Base-by-base conservation (phyloP, 2,329 filamentous ascomycete species). In the Grosmannia clavigera region DNA sequence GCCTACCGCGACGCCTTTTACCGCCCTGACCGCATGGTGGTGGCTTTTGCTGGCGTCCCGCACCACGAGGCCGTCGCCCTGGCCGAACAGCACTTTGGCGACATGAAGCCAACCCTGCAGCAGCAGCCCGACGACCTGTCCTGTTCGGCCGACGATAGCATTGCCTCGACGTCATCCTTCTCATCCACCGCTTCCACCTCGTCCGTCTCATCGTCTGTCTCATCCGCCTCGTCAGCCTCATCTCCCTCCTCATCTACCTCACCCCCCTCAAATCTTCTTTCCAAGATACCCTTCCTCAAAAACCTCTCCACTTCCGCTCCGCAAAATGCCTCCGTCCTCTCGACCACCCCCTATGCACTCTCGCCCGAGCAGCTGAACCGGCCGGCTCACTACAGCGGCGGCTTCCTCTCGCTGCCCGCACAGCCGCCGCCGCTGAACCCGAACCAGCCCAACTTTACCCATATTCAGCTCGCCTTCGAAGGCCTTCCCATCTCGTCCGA, bases 401-500 rank as follows among this genome's bases (percentile, higher is more conserved):
- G 94, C 59, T 96, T 95, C 76, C 83, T 96, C 62, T 87, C 88
- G 1, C 84, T 96, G 12, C 91, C 91, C 1, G 80, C 85, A 0
- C 87, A 94, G 55, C 88, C 90, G 3, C 86, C 87, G 0, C 88
- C 90, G 0, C 75, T 81, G 1, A 92, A 89, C 73, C 88, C 90
- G 31, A 85, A 86, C 69, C 78, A 88, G 61, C 90, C 90, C 35
- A 83, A 85, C 59, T 85, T 96, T 66, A 95, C 90, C 25, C 89
- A 99, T 73, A 92, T 99, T 67, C 91, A 97, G 76, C 81, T 99
- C 65, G 92, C 91, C 61, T 97, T 99, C 68, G 94, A 99, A 76
- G 92, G 91, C 31, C 83, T 96, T 1, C 90, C 92, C 58, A 94
- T 99, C 69, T 85, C 83, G 27, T 92, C 88, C 3, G 85, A 90